These are phyloP conservation scores for Xylaria telfairii DNA, from an alignment of 495 filamentous ascomycete species.

Conservation along the genomic window DNA sequence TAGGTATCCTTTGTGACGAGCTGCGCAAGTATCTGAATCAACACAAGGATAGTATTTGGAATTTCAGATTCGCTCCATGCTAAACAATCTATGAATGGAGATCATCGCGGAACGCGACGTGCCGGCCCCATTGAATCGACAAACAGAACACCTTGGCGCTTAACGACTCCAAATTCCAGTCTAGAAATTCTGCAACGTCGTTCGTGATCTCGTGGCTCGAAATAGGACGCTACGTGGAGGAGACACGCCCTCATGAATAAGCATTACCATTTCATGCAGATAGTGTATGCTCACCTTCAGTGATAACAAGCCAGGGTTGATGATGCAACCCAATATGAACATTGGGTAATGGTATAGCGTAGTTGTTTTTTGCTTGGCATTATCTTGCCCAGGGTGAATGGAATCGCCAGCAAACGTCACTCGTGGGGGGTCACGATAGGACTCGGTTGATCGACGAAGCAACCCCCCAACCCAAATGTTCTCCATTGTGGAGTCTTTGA, in stretches of 20 bases:
- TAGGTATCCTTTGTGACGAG: neutral
- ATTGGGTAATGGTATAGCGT: neutral
- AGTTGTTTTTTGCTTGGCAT: conserved; percentile 5
- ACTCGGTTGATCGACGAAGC: conserved; percentile 22
- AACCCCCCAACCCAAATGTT: conserved; percentile 4
- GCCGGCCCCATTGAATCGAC: conserved; percentile 1
- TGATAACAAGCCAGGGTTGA: neutral
- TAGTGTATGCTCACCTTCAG: neutral
- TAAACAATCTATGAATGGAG: neutral
- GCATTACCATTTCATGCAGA: neutral
- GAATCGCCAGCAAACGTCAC: conserved; percentile 3
- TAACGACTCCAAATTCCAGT: neutral
- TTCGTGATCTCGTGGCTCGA: neutral
- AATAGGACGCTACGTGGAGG: neutral
- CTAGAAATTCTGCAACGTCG: neutral
- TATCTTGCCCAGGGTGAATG: neutral
- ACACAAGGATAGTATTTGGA: conserved; percentile 12
- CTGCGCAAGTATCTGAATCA: neutral
- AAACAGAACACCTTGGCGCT: conserved; percentile 1
- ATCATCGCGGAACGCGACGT: conserved; percentile 2
- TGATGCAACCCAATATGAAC: neutral
- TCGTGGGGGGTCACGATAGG: conserved; percentile 9
- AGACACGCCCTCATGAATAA: neutral
- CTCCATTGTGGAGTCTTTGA: conserved; percentile 25
- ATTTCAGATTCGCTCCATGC: neutral